These are phyloP conservation scores for Solanum pennellii DNA, from an alignment of 257 asterid species.

Conservation along the genomic window DNA sequence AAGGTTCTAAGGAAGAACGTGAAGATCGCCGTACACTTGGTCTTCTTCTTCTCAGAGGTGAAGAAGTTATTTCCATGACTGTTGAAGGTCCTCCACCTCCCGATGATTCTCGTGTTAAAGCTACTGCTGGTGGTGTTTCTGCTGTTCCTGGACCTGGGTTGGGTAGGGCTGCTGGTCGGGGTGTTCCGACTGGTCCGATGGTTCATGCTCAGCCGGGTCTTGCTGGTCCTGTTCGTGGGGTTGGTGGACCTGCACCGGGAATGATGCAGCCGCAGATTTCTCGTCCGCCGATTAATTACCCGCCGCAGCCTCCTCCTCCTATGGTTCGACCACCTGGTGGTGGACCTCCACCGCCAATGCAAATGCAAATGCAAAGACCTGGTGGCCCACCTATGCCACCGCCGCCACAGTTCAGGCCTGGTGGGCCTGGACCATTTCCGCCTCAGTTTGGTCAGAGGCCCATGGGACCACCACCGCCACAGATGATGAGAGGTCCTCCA, in stretches of 20 bases:
- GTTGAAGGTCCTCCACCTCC: slow-evolving; percentile 98
- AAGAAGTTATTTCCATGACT: slow-evolving; percentile 80
- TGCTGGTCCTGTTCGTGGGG: slow-evolving; percentile 83
- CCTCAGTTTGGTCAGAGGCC: slow-evolving; percentile 81
- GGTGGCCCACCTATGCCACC: slow-evolving; percentile 38
- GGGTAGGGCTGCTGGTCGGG: slow-evolving; percentile 85
- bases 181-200: slow-evolving; percentile 51
- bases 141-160: slow-evolving; percentile 70
- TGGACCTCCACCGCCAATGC: slow-evolving; percentile 25
- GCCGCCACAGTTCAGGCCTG: slow-evolving; percentile 18
- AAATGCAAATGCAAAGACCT: slow-evolving; percentile 32
- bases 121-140: slow-evolving; percentile 27
- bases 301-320: slow-evolving; percentile 18
- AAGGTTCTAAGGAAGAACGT: slow-evolving; percentile 73
- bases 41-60: slow-evolving; percentile 81
- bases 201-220: slow-evolving; percentile 80
- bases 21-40: slow-evolving; percentile 93
- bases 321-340: slow-evolving; percentile 45
- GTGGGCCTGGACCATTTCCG: slow-evolving; percentile 14
- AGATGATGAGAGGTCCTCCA: slow-evolving; percentile 77
- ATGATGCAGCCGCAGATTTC: slow-evolving; percentile 99
- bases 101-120: slow-evolving; percentile 68
- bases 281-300: slow-evolving; percentile 55
- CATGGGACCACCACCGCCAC: slow-evolving; percentile 52
- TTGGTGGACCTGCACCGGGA: slow-evolving; percentile 88